Conservation (phyloP, 176 grass and related monocot genomes). For the Carex pumila region DNA sequence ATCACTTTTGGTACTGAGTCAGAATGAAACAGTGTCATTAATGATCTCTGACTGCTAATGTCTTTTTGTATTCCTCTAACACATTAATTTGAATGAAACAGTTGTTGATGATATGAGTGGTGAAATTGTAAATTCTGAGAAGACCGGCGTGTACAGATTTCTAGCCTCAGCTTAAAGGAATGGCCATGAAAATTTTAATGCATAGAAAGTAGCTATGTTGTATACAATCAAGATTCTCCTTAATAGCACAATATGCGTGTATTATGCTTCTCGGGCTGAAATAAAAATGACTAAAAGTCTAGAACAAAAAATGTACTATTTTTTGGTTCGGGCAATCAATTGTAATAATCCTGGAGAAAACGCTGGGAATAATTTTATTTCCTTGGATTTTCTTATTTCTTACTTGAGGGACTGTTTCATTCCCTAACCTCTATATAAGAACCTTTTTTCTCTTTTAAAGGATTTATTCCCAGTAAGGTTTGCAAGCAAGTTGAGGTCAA, state of each 20-base stretch:
- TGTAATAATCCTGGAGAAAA: not conserved
- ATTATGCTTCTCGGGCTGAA: not conserved
- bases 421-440: not conserved
- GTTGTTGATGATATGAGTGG: not conserved
- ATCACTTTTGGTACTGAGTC: not conserved
- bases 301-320: not conserved
- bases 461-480: not conserved
- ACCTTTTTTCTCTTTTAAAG: not conserved
- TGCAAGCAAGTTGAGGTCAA: not conserved
- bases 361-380: not conserved
- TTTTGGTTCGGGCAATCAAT: not conserved
- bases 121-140: not conserved
- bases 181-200: not conserved
- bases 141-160: not conserved
- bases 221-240: not conserved
- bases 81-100: slow-evolving; percentile 4
- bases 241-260: not conserved
- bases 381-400: not conserved
- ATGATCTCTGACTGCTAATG: not conserved
- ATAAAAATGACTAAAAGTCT: not conserved
- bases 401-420: not conserved
- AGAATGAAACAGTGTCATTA: not conserved
- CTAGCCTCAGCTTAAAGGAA: not conserved
- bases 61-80: not conserved
- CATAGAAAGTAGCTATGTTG: not conserved